Evolutionary conservation across 2,329 filamentous ascomycete genomes (phyloP).

Genomic region (Blastomyces gilchristii): DNA sequence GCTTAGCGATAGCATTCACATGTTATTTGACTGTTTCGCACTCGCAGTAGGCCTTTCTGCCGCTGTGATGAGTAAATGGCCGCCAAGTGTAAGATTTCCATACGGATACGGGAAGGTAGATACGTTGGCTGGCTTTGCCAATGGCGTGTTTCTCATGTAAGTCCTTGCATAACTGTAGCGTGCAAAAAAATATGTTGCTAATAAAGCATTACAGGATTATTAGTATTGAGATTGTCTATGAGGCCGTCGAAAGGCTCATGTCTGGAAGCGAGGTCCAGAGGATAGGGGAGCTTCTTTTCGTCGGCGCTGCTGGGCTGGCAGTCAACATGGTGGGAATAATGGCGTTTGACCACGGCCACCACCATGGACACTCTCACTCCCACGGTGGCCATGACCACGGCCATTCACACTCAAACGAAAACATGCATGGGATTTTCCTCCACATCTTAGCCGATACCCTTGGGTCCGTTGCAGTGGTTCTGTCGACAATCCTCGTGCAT

Average conservation of each 20-base stretch:
- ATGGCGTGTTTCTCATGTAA: slow-evolving; percentile 86
- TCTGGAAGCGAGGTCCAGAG: slow-evolving; percentile 76
- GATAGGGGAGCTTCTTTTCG: slow-evolving; percentile 74
- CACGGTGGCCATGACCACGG: slow-evolving; percentile 37
- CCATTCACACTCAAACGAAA: slow-evolving; percentile 64
- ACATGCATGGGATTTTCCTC: slow-evolving; percentile 95
- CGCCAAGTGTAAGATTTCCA: slow-evolving; percentile 74
- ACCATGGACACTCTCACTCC: slow-evolving; percentile 40
- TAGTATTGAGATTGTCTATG: slow-evolving; percentile 90
- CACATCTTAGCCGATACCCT: slow-evolving; percentile 92
- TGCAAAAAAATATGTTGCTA: background rate
- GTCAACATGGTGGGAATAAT: slow-evolving; percentile 91
- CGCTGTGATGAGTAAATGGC: slow-evolving; percentile 94
- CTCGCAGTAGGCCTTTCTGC: slow-evolving; percentile 83
- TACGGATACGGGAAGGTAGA: slow-evolving; percentile 97
- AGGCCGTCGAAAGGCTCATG: slow-evolving; percentile 77
- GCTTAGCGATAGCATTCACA: slow-evolving; percentile 96
- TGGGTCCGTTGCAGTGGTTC: slow-evolving; percentile 86
- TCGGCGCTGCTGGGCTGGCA: slow-evolving; percentile 73
- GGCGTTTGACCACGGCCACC: slow-evolving; percentile 64
- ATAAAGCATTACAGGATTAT: slow-evolving; percentile 55
- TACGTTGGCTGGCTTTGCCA: slow-evolving; percentile 89
- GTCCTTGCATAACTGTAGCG: slow-evolving; percentile 20
- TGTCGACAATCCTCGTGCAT: slow-evolving; percentile 79
- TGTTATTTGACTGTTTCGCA: slow-evolving; percentile 97